A percentile compares a stretch with the other conserved stretches of the same genome.
Evolutionary conservation across 2,329 filamentous ascomycete species (phyloP).

Genomic region (Talaromyces funiculosus): DNA sequence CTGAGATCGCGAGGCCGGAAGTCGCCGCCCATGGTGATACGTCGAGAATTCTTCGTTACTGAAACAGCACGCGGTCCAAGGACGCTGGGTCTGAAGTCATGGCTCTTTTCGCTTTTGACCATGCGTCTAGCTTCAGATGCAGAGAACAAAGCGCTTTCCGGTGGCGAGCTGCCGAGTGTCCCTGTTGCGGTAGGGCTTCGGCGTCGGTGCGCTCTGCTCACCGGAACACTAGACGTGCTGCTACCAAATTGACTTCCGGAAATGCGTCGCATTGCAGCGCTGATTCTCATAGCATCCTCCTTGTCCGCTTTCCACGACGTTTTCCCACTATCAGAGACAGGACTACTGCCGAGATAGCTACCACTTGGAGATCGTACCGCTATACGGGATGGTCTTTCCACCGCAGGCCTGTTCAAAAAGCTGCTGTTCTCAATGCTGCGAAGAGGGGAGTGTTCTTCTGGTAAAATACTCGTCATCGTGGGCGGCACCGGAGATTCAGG

Average conservation of each 20-base stretch:
- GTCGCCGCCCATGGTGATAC: slow-evolving; percentile 41
- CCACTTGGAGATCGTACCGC: slow-evolving; percentile 37
- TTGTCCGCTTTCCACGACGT: slow-evolving; percentile 42
- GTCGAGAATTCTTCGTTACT: slow-evolving; percentile 49
- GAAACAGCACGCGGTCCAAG: slow-evolving; percentile 57
- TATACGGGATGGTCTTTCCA: slow-evolving; percentile 35
- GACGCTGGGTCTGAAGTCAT: slow-evolving; percentile 51
- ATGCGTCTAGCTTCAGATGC: slow-evolving; percentile 62
- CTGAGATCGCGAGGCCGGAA: slow-evolving; percentile 35
- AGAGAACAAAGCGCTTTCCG: slow-evolving; percentile 57
- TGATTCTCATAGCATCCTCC: slow-evolving; percentile 50
- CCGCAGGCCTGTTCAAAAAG: slow-evolving; percentile 44
- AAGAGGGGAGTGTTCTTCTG: slow-evolving; percentile 51
- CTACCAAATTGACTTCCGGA: slow-evolving; percentile 40
- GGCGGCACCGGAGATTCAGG: slow-evolving; percentile 59
- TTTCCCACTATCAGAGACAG: slow-evolving; percentile 45
- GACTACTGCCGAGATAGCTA: slow-evolving; percentile 28
- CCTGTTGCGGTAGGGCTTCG: slow-evolving; percentile 50
- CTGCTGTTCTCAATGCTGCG: slow-evolving; percentile 48
- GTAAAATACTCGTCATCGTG: slow-evolving; percentile 55
- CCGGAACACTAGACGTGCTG: slow-evolving; percentile 33
- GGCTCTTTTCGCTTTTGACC: slow-evolving; percentile 57
- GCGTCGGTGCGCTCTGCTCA: slow-evolving; percentile 45
- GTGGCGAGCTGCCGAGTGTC: slow-evolving; percentile 45
- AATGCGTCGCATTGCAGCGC: slow-evolving; percentile 53